Base-by-base conservation (phyloP, 345 rosid genomes). In the Eucalyptus microcorys region DNA sequence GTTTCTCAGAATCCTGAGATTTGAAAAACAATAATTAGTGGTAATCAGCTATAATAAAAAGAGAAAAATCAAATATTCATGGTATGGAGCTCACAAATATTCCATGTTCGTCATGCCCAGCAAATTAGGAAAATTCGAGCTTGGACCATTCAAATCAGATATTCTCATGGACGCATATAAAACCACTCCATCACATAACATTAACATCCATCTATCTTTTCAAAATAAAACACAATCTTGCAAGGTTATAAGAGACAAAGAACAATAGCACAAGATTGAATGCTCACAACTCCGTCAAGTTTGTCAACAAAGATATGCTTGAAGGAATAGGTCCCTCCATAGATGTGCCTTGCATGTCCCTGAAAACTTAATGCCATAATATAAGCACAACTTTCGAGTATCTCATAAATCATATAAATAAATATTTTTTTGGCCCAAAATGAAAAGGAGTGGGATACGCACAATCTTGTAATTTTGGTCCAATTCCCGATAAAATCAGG, bases 311-410 rank as follows among this genome's bases (percentile, higher is more conserved):
- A 53, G 98, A 95, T 88, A 96, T 88, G 59, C 91, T 59, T 88
- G 95, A 84, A 80, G 99, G 99, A 89, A 97, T 93, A 30, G 99
- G 98, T 52, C 99, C 99, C 90, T 93, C 94, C 97, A 96, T 90
- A 43, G 96, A 93, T 61, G 97, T 95, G 40, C 99, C 99, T 88
- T 97, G 97, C 92, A 95, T 86, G 92, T 95, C 92, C 84, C 99
- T 97, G 90, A 92, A 89, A 27, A 48, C 7, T 88, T 83, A 24
- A 26, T 43, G 30, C 84, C 11, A 37, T 24, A 8, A 83, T 45
- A 83, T 47, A 45, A 83, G 48, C 45, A 22, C 50, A 45, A 42
- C 50, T 83, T 83, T 83, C 1, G 26, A 43, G 15, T 83, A 47
- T 43, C 24, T 24, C 42, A n/a, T 37, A 50, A 45, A 53, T 49